Percentiles rank a stretch among this genome's conserved stretches.
These are phyloP conservation scores for Cercophora scortea DNA, from an alignment of 495 filamentous ascomycete species.

Conservation along the genomic window DNA sequence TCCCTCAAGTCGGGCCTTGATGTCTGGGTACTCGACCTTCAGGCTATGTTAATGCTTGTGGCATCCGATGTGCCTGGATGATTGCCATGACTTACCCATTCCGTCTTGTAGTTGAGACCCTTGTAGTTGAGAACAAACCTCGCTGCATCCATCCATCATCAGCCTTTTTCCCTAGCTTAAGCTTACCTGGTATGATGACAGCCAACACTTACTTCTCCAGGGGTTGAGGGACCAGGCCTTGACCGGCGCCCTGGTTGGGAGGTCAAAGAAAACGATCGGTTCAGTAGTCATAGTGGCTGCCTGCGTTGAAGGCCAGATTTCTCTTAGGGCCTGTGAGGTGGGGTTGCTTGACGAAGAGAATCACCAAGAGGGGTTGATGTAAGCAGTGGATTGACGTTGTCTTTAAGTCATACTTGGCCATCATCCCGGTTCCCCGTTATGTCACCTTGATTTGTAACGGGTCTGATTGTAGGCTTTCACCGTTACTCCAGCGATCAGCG, in stretches of 20 bases:
- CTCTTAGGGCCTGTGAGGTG: too few relatives aligned
- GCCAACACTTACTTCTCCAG: conserved; percentile 45
- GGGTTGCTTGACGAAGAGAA: too few relatives aligned
- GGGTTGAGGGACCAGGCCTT: conserved; percentile 52
- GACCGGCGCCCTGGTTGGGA: conserved; percentile 39
- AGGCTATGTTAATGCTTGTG: not conserved
- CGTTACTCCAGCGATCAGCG: too few relatives aligned
- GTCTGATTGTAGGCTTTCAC: too few relatives aligned
- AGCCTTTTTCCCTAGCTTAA: not conserved
- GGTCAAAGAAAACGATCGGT: conserved; percentile 45
- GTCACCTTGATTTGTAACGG: too few relatives aligned
- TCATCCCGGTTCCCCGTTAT: too few relatives aligned
- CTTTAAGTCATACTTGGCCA: too few relatives aligned
- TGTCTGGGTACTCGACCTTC: conserved; percentile 51
- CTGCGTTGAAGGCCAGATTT: too few relatives aligned
- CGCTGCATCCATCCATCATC: conserved; percentile 23
- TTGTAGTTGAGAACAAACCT: conserved; percentile 56
- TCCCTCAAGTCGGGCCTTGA: conserved; percentile 28
- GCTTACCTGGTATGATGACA: not conserved
- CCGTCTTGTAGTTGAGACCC: conserved; percentile 51
- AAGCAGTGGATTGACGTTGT: too few relatives aligned
- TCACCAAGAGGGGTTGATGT: too few relatives aligned
- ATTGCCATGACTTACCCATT: conserved; percentile 40
- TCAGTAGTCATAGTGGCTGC: conserved; percentile 1
- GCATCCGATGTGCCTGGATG: too few relatives aligned